Base-by-base conservation (phyloP, 2,329 filamentous ascomycete genomes). In the Ophiostoma sp. region DNA sequence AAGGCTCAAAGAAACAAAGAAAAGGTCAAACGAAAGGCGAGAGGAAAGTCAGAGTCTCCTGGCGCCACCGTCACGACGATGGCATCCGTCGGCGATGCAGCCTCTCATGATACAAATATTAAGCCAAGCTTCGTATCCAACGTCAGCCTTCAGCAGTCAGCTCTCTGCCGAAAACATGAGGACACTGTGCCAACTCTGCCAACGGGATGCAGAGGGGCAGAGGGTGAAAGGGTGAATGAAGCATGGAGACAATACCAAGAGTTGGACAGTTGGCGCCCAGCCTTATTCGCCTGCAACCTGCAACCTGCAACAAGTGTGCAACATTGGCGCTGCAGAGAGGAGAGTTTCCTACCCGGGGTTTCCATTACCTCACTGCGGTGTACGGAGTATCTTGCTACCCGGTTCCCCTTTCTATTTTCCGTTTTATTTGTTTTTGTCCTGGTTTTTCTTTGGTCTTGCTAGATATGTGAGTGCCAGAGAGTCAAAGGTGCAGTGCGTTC, bases 291-390 rank as follows among this genome's bases (percentile, higher is more conserved):
- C 60, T 33, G 62, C 62, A 65, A 20, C 60, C 60, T 33, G 62
- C 62, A 65, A 20, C 35, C 62, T 65, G 62, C 62, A 64, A 64
- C 60, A 64, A 64, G 60, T 64, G 20, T 65, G 62, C 62, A 36
- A 64, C 60, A 64, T 39, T 64, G 60, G 60, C 60, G 60, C 60
- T 64, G 60, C 57, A 35, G 35, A 35, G 57, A 35, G 57, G 57
- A 62, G 57, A 62, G 60, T 65, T 13, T 23, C 35, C 20, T 23
- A 36, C 33, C 60, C 31, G 20, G 17, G 35, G 60, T 20, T 36
- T n/a, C 35, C n/a, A 57, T 57, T 57, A 23, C 52, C 52, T 57
- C 52, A 57, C 52, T 17, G 17, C 15, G 27, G 57, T 62, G 57
- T 15, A 31, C 15, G 27, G 57, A 35, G 57, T 15, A 31, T 35